Percentiles rank a stretch among this genome's conserved stretches.
Conservation (phyloP, 2,329 filamentous ascomycete genomes). For the Sordariomycetes sp. region DNA sequence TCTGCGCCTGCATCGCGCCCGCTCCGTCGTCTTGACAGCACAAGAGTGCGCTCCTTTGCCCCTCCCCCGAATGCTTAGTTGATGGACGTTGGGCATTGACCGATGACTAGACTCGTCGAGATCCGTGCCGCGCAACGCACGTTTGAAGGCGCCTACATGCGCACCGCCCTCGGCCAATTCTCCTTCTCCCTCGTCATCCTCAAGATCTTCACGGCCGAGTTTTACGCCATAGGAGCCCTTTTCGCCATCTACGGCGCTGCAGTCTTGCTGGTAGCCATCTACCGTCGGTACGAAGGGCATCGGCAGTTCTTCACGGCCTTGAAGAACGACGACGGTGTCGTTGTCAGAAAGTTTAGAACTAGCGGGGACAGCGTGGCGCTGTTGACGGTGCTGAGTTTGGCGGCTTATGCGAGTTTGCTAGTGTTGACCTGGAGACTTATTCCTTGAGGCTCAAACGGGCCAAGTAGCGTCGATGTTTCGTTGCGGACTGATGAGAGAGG, state of each 20-base stretch:
- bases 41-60: conserved; percentile 46
- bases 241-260: conserved; percentile 88
- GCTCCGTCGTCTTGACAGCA: conserved; percentile 68
- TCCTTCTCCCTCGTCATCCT: conserved; percentile 83
- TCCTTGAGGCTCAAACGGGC: neutral
- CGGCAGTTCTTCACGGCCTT: conserved; percentile 71
- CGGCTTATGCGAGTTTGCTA: conserved; percentile 47
- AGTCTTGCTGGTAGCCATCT: conserved; percentile 73
- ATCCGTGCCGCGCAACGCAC: conserved; percentile 91
- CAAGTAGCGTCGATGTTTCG: too few relatives aligned
- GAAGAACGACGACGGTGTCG: conserved; percentile 18
- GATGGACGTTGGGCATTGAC: neutral
- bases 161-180: conserved; percentile 90
- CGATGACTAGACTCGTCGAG: conserved; percentile 60
- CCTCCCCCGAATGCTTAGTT: neutral
- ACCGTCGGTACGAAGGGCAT: conserved; percentile 85
- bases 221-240: conserved; percentile 93
- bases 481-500: too few relatives aligned
- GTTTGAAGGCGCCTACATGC: conserved; percentile 94
- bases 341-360: conserved; percentile 49
- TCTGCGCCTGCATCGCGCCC: conserved; percentile 70
- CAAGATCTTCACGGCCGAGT: conserved; percentile 94
- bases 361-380: conserved; percentile 54
- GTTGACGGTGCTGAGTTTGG: conserved; percentile 45
- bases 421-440: conserved; percentile 42